Base-by-base conservation (phyloP, 2,329 filamentous ascomycete species). In the Hypoxylon sp. region DNA sequence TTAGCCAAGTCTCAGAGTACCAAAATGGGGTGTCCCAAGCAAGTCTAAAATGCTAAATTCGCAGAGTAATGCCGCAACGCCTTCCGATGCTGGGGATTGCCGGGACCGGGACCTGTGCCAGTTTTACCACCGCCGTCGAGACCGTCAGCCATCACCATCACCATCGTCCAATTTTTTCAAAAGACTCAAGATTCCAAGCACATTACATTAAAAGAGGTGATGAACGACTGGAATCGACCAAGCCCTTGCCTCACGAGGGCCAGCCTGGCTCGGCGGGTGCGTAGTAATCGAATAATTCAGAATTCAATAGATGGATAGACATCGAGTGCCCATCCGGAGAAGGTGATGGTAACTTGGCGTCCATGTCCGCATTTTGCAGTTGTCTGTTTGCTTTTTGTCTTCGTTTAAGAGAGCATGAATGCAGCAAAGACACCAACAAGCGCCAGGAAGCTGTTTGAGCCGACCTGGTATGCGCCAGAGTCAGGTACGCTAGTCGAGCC, bases 371-470 rank as follows among this genome's bases (percentile, higher is more conserved):
- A 21, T 57, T n/a, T n/a, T 30, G 45, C 16, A 30, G 2, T 5
- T 43, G 12, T 32, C 25, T 32, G 23, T 23, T 14, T 3, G n/a
- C 9, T 45, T n/a, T 12, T 4, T n/a, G n/a, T n/a, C n/a, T 50
- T 14, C 53, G 27, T 67, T 47, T 63, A 69, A 34, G 53, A 73
- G 11, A 74, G 52, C n/a, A 73, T 1, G 46, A 65, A 67, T 1
- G 59, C 67, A 8, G 66, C 62, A 6, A 63, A 70, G 8, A 61
- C 63, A 16, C 63, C 71, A 27, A 66, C 37, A 34, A 74, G 61
- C 1, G 65, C 68, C 37, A 74, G 12, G n/a, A 73, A 1, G 46
- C 71, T 66, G 32, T 65, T 71, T 8, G 59, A 57, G 11, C 62
- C 61, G 9, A 66, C 61, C 37, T 69, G 53, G 41, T 67, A 30